Base-by-base conservation (phyloP, 202 grass and related monocot genomes). In the Brachypodium distachyon region DNA sequence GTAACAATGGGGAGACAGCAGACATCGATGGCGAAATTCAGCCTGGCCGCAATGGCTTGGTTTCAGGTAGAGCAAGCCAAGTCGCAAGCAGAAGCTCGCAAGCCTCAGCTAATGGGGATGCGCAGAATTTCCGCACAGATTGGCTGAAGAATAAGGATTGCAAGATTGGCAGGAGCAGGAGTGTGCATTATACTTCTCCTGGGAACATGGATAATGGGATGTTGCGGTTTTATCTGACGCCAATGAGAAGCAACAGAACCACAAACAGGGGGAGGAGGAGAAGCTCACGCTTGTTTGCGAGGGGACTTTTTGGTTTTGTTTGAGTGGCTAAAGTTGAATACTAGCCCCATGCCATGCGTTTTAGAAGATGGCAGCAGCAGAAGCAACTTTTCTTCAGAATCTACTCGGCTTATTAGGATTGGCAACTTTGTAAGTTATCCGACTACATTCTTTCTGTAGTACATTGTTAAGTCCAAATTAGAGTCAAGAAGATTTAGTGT, bases 221-320 rank as follows among this genome's bases (percentile, higher is more conserved):
- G 82, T 79, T 99, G 57, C 85, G 96, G 47, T 99, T 99, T 78
- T 99, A 99, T 43, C 74, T 99, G 60, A 99, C 96, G 41, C 96
- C 96, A 25, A 83, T 99, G 83, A 95, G 91, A 75, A 87, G 87
- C 49, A 72, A 73, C 19, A 79, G 90, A 61, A 77, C 10, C 1
- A 40, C 79, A 37, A 89, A 88, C 79, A 88, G 83, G 72, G 90
- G 76, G 28, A 83, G 93, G 90, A 83, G 90, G 79, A 89, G 78
- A 78, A 91, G 65, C 55, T 88, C 93, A 3, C 75, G 65, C 49
- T 48, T 88, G 55, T 90, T 96, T 61, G 26, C 72, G 0, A 80
- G 87, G 74, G 90, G 93, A 38, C 64, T 96, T 68, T 92, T 96
- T 41, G 79, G 90, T 57, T 89, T 96, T 51, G 80, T 92, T 72